Base-by-base conservation (phyloP, 2,329 filamentous ascomycete species). In the Ophiosphaerella narmari region DNA sequence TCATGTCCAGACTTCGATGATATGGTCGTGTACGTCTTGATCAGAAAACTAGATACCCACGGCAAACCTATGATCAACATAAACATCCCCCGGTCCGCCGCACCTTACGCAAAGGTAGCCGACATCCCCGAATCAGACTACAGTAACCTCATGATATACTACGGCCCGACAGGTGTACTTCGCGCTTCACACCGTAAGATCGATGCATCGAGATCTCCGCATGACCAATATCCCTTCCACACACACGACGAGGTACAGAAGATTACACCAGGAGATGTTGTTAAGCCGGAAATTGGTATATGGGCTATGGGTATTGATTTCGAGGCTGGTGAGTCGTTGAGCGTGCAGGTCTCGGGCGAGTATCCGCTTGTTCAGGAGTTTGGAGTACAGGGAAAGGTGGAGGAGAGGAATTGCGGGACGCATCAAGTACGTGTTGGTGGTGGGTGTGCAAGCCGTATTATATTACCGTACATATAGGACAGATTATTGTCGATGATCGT, bases 1-100 rank as follows among this genome's bases (percentile, higher is more conserved):
- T 77, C 74, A 0, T 75, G 71, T 48, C 59, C 66, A 2, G 68
- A 73, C 11, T 60, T 65, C 12, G 70, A 81, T 42, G 79, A 81
- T 50, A 72, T 81, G 50, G 72, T 55, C 21, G 57, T 62, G 3
- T 46, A 48, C 34, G 49, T 63, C 7, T 34, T 59, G 8, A 44
- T 63, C 33, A 50, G 59, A 39, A 63, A 63, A 38, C 41, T 48
- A 6, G 47, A 53, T 24, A 64, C 59, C 4, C 57, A 73, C 2
- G 77, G 77, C 1, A 76, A 76, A 8, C 50, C 65, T 0, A 54
- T 79, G 47, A 66, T 73, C 44, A 70, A 77, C 29, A 60, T 78
- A 11, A 78, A 79, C 48, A 74, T 80, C 43, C 77, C 78, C 11
- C 42, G 43, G 41, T 32, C 39, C 2, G 50, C 43, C 5, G 37